Evolutionary conservation across 2,329 filamentous ascomycete genomes (phyloP), one percentile per base, ranked within the genome.

Genomic region (Phialophora tarda): DNA sequence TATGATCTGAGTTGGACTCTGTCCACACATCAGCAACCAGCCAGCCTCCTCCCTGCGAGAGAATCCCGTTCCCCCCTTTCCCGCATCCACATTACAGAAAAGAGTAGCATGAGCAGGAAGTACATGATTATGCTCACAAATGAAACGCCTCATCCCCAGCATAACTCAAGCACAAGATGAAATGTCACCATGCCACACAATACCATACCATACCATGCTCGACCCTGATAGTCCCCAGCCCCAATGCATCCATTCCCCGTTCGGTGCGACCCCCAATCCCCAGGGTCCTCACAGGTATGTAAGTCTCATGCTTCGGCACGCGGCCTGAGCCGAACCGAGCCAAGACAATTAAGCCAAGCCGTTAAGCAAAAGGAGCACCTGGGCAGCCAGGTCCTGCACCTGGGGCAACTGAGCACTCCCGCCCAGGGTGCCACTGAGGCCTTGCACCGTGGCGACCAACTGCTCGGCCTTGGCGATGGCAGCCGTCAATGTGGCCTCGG

Each of bases 391-490:
- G 24, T 21, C 26, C 14, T 51, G 34, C 30, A 64, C 61, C 12
- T 61, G 51, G 57, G 14, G 11, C 59, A 63, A 21, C 11, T 28
- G 26, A 26, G 11, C 48, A 32, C 26, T 55, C 26, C 47, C 47
- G 48, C 32, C 17, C 8, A 61, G 44, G 8, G 2, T 26, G 55
- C 50, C 47, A 7, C 14, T 23, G 21, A 69, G 60, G 41, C 26
- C 34, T 34, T 61, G 57, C 23, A 64, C 53, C 21, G 28, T 41
- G 30, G 11, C 11, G 14, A 64, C 10, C 51, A 69, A 58, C 5
- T 8, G 41, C 51, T 69, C 38, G 11, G 65, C 63, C 26, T 61
- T 51, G 14, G 55, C 10, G 47, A 64, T 62, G 58, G 53, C 54
- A 32, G 24, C 55, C 48, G 24, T 55, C 48, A 67, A 28, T 32